A percentile compares a stretch with the other conserved stretches of the same genome.
phyloP scores from a whole-genome alignment of 352 stramenopile genomes.

The Pythium periplocum region DNA sequence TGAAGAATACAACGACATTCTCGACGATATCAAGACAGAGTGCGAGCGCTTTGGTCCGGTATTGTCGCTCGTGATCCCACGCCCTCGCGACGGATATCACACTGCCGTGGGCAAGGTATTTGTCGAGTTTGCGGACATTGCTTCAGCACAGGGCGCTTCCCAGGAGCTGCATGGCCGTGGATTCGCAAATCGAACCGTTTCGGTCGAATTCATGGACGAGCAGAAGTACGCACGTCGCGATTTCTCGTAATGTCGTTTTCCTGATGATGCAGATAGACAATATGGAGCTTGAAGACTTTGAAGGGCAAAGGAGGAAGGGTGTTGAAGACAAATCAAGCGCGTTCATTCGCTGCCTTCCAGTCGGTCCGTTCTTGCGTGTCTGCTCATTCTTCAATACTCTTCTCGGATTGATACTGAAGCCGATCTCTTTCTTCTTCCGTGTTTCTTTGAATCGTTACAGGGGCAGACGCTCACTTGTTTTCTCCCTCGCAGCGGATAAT shows the following conservation, averaged over 20 bases:
- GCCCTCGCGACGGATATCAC: slow-evolving; percentile 51
- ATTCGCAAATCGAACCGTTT: slow-evolving; percentile 92
- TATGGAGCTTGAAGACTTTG: too few relatives aligned
- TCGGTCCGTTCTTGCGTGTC: too few relatives aligned
- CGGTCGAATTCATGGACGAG: slow-evolving; percentile 86
- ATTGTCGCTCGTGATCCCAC: slow-evolving; percentile 75
- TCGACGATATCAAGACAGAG: slow-evolving; percentile 96
- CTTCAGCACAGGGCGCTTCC: slow-evolving; percentile 74
- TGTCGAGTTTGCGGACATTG: slow-evolving; percentile 88
- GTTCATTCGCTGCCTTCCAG: too few relatives aligned
- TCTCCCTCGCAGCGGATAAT: not conserved
- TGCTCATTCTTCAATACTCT: too few relatives aligned
- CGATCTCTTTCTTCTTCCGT: too few relatives aligned
- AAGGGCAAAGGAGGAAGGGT: too few relatives aligned
- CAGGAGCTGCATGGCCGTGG: slow-evolving; percentile 88
- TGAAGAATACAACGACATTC: slow-evolving; percentile 93
- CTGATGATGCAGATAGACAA: too few relatives aligned
- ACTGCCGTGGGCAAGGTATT: slow-evolving; percentile 81
- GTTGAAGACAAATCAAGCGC: too few relatives aligned
- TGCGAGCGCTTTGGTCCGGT: slow-evolving; percentile 86
- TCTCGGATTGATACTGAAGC: too few relatives aligned
- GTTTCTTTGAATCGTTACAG: too few relatives aligned
- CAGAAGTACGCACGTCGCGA: slow-evolving; percentile 80
- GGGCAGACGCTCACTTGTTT: not conserved
- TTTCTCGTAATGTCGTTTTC: slow-evolving; percentile 33